Evolutionary conservation across 805 yeast genomes (phyloP).

Genomic region (Candida koratica): DNA sequence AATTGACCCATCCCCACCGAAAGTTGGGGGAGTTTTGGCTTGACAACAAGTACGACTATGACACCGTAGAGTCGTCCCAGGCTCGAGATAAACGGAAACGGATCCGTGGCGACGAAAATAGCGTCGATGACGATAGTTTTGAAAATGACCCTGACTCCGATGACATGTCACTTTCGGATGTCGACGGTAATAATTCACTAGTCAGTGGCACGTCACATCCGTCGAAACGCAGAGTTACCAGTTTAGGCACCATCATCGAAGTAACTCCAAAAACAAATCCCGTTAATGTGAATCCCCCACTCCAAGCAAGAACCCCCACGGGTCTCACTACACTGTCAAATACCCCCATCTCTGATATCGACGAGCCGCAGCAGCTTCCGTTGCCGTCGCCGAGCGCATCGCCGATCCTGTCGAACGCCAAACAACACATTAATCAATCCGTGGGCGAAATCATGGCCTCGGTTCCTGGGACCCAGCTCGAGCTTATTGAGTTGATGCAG

Average conservation of each 20-base stretch:
- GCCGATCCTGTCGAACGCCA: slow-evolving; percentile 20
- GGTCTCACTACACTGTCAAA: slow-evolving; percentile 19
- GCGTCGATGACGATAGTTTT: slow-evolving; percentile 12
- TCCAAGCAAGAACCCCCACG: slow-evolving; percentile 10
- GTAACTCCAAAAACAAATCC: slow-evolving; percentile 14
- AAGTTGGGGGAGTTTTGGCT: slow-evolving; percentile 32
- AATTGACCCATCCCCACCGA: slow-evolving; percentile 26
- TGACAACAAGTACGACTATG: slow-evolving; percentile 25
- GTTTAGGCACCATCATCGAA: slow-evolving; percentile 11
- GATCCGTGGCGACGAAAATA: slow-evolving; percentile 17
- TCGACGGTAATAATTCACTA: slow-evolving; percentile 22
- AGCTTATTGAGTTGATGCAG: slow-evolving; percentile 36
- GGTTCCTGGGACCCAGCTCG: slow-evolving; percentile 32
- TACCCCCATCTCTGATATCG: slow-evolving; percentile 36
- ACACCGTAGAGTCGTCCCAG: slow-evolving; percentile 23
- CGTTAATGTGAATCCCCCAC: neutral
- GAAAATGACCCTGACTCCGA: slow-evolving; percentile 23
- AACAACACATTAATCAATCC: slow-evolving; percentile 14
- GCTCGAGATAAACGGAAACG: slow-evolving; percentile 26
- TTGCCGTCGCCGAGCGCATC: slow-evolving; percentile 56
- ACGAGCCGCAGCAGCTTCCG: slow-evolving; percentile 49
- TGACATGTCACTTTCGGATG: slow-evolving; percentile 34
- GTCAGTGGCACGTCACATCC: slow-evolving; percentile 26
- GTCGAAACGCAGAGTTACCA: slow-evolving; percentile 35
- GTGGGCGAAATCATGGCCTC: slow-evolving; percentile 18